Percentiles rank a stretch among this genome's conserved stretches.
Conservation (phyloP, 371 early-diverging fungal species). For the Mortierella sp. region DNA sequence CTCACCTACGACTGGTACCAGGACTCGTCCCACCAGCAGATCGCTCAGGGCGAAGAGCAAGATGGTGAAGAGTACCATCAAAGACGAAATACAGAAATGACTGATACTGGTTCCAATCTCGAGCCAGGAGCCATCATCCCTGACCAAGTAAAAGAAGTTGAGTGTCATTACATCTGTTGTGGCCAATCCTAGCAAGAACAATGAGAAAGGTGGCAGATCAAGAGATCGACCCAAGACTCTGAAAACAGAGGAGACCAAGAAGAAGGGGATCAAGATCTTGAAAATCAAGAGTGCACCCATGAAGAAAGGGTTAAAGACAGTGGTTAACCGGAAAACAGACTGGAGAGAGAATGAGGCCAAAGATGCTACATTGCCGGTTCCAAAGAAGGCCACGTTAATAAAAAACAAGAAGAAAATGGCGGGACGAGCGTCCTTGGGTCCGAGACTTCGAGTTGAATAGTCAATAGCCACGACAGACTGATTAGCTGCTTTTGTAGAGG, state of each 20-base stretch:
- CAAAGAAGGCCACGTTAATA: constrained; percentile 95
- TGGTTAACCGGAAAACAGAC: constrained; percentile 93
- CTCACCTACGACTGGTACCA: constrained; percentile 49
- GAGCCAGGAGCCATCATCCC: constrained; percentile 94
- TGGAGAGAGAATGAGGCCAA: constrained; percentile 88
- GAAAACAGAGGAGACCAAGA: constrained; percentile 85
- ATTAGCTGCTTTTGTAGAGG: neutral
- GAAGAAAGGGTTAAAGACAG: constrained; percentile 90
- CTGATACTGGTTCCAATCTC: constrained; percentile 97
- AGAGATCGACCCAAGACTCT: constrained; percentile 80
- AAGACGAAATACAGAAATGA: constrained; percentile 86
- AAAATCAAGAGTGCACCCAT: constrained; percentile 89
- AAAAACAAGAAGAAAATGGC: constrained; percentile 87
- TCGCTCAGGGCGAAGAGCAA: constrained; percentile 73
- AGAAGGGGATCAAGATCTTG: constrained; percentile 94
- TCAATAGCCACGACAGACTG: constrained; percentile 10
- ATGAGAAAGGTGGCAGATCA: constrained; percentile 83
- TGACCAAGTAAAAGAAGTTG: constrained; percentile 94
- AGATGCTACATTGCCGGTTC: constrained; percentile 95
- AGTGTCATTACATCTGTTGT: constrained; percentile 95
- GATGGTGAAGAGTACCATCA: constrained; percentile 87
- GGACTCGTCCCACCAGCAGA: constrained; percentile 45
- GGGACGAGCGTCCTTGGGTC: constrained; percentile 76
- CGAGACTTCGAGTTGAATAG: constrained; percentile 51
- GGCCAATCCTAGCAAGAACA: constrained; percentile 86